phyloP scores from a whole-genome alignment of 164 flowering plant species.

The Annona squamosa region DNA sequence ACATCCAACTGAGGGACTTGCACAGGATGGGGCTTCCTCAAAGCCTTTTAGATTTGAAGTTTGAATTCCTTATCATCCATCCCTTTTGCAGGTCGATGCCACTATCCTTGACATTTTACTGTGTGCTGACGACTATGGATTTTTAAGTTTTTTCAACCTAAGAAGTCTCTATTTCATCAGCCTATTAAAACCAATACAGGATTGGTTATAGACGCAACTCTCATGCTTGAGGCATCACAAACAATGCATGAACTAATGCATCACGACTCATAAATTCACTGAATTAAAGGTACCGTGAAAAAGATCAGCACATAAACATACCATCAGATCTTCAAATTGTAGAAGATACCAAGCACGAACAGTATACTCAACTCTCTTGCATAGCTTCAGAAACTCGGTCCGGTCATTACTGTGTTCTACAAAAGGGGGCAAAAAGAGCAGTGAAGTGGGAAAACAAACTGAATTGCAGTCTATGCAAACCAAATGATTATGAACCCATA shows the following conservation, averaged over 20 bases:
- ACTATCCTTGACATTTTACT: not conserved
- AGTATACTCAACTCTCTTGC: constrained; percentile 88
- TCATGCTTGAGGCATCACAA: not conserved
- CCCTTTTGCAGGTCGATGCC: not conserved
- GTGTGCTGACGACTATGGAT: not conserved
- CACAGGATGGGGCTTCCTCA: not conserved
- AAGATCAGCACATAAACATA: constrained; percentile 15
- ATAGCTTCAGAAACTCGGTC: constrained; percentile 78
- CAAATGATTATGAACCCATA: not conserved
- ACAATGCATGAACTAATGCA: not conserved
- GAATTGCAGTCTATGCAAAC: not conserved
- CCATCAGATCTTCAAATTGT: constrained; percentile 98
- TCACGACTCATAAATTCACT: not conserved
- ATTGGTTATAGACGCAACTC: not conserved
- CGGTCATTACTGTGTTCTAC: constrained; percentile 64
- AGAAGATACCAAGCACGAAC: constrained; percentile 92
- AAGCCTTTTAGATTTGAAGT: not conserved
- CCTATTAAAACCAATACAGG: not conserved
- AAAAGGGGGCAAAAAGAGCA: not conserved
- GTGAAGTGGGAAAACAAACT: not conserved
- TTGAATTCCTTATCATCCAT: not conserved
- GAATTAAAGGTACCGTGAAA: not conserved
- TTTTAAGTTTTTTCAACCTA: not conserved
- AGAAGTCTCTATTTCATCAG: not conserved
- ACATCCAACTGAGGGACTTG: not conserved